Conservation (phyloP, 1,284 basidiomycete species). For the Irpex lacteus region DNA sequence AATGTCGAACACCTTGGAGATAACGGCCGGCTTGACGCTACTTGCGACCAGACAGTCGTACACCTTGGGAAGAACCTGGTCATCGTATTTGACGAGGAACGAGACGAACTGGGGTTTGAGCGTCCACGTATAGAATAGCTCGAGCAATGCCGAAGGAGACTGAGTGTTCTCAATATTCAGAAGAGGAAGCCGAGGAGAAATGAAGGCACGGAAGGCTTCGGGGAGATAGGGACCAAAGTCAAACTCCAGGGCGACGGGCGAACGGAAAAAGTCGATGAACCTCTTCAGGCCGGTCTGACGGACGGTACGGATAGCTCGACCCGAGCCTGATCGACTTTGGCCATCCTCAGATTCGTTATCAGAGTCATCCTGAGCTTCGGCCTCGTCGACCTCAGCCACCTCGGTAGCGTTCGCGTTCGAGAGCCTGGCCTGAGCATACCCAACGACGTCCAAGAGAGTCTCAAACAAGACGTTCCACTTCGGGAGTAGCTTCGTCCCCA, state of each 20-base stretch:
- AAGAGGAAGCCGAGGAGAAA: slow-evolving; percentile 78
- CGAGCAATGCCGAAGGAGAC: slow-evolving; percentile 86
- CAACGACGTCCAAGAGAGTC: slow-evolving; percentile 63
- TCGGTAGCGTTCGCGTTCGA: slow-evolving; percentile 24
- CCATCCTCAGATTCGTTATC: slow-evolving; percentile 29
- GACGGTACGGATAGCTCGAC: slow-evolving; percentile 57
- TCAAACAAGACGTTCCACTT: slow-evolving; percentile 78
- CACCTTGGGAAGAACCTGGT: slow-evolving; percentile 69
- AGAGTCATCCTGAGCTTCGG: slow-evolving; percentile 34
- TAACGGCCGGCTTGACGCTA: slow-evolving; percentile 86
- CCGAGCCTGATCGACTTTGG: slow-evolving; percentile 26
- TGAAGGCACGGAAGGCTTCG: slow-evolving; percentile 67
- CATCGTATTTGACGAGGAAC: slow-evolving; percentile 73
- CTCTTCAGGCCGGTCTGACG: slow-evolving; percentile 86
- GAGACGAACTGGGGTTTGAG: slow-evolving; percentile 52
- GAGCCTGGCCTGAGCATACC: slow-evolving; percentile 61
- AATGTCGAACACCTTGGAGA: slow-evolving; percentile 84
- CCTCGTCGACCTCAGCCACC: slow-evolving; percentile 35
- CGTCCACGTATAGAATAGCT: slow-evolving; percentile 85
- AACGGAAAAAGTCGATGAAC: slow-evolving; percentile 85
- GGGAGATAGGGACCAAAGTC: slow-evolving; percentile 75
- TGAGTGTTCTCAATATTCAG: slow-evolving; percentile 90
- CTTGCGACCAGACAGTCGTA: slow-evolving; percentile 81
- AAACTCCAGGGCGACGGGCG: slow-evolving; percentile 53
- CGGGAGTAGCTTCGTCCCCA: slow-evolving; percentile 67